phyloP scores from a whole-genome alignment of 164 flowering plant genomes.

The Sedum album region DNA sequence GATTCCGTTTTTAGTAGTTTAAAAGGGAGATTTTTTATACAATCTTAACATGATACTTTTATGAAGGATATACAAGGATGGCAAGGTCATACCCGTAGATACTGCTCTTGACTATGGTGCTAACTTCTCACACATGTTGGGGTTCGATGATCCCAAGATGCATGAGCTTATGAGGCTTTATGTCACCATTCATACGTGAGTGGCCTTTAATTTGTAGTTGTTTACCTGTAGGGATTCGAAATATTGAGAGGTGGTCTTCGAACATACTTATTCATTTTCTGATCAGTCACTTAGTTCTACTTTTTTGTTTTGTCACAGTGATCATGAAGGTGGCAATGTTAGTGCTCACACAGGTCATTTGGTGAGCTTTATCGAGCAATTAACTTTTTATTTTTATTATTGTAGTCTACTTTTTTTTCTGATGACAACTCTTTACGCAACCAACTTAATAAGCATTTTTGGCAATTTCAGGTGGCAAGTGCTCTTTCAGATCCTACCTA shows the following conservation, averaged over 20 bases:
- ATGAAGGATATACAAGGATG: slow-evolving; percentile 75
- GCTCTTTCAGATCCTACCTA: no score
- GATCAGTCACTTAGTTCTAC: background rate
- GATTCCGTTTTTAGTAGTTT: background rate
- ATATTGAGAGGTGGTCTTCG: background rate
- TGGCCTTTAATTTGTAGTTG: background rate
- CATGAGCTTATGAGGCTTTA: no score
- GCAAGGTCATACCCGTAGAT: slow-evolving; percentile 50
- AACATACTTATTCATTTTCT: background rate
- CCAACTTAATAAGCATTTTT: no score
- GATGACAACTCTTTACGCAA: no score
- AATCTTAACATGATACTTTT: slow-evolving; percentile 1
- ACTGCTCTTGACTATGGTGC: slow-evolving; percentile 77
- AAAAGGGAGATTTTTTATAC: background rate
- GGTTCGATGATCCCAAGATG: no score
- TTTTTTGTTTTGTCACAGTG: slow-evolving; percentile 44
- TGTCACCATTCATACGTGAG: no score
- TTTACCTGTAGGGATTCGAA: background rate
- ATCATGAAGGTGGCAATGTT: slow-evolving; percentile 99
- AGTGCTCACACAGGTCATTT: no score
- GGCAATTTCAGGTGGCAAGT: slow-evolving; percentile 67
- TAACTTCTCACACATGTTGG: no score
- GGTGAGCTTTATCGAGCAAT: slow-evolving; percentile 96
- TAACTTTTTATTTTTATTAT: no score
- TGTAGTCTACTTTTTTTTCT: no score